phyloP scores from a whole-genome alignment of 768 basidiomycete genomes.

The Naganishia friedmannii region DNA sequence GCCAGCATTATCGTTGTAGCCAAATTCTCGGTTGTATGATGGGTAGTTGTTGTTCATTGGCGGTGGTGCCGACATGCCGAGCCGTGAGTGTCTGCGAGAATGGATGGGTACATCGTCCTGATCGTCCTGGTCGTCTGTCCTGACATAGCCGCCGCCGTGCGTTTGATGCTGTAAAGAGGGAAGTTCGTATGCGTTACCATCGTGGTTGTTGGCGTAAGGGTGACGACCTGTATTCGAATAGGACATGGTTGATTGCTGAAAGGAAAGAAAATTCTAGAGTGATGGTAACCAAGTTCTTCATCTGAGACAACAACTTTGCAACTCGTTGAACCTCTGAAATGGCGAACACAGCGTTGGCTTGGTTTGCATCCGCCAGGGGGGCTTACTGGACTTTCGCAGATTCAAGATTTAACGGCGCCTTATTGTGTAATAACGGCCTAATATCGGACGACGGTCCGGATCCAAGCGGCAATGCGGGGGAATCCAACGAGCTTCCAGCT shows the following conservation, averaged over 20 bases:
- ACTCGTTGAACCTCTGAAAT: neutral
- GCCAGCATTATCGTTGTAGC: too few relatives aligned
- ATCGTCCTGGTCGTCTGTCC: conserved; percentile 8
- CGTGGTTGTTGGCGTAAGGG: neutral
- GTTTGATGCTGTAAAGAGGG: conserved; percentile 1
- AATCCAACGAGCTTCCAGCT: too few relatives aligned
- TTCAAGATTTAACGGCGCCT: neutral
- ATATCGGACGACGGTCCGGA: neutral
- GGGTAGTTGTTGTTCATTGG: neutral
- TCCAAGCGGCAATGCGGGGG: too few relatives aligned
- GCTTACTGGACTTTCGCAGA: too few relatives aligned
- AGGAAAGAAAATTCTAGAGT: neutral
- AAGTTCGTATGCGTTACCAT: conserved; percentile 12
- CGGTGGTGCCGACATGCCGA: neutral
- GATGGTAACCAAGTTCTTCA: conserved; percentile 10
- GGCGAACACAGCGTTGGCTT: neutral
- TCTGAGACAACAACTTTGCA: conserved; percentile 13
- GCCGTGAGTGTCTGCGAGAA: conserved; percentile 6
- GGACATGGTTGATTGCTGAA: neutral
- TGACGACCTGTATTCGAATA: neutral
- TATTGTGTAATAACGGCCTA: neutral
- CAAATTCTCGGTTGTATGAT: conserved; percentile 1
- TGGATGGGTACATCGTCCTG: conserved; percentile 16
- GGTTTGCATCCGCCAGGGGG: neutral
- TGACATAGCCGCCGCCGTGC: neutral